phyloP scores from a whole-genome alignment of 805 yeast species.

The Myxozyma neotropica region DNA sequence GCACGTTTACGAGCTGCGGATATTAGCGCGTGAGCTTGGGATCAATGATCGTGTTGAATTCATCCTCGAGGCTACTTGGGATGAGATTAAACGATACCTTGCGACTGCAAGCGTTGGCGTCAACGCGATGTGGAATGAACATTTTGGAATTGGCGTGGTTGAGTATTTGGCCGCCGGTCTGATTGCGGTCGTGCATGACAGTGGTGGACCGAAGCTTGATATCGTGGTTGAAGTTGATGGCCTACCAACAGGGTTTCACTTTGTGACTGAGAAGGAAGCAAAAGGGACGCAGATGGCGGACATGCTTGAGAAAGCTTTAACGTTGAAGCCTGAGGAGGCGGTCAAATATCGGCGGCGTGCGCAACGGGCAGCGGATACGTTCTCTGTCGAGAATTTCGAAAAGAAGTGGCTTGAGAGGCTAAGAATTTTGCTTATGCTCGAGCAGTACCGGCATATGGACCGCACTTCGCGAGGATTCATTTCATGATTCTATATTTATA shows the following conservation, averaged over 20 bases:
- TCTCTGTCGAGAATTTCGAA: conserved; percentile 63
- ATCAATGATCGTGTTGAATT: conserved; percentile 55
- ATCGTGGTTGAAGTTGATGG: conserved; percentile 62
- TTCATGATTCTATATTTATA: conserved; percentile 4
- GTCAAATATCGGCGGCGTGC: conserved; percentile 51
- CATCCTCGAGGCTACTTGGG: conserved; percentile 73
- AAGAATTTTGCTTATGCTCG: conserved; percentile 25
- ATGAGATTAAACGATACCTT: conserved; percentile 58
- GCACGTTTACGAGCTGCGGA: conserved; percentile 55
- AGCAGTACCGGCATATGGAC: conserved; percentile 22
- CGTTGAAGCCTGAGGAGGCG: conserved; percentile 46
- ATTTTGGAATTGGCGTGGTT: conserved; percentile 96
- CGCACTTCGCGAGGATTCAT: conserved; percentile 22
- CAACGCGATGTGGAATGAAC: conserved; percentile 99
- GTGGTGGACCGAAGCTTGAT: conserved; percentile 92
- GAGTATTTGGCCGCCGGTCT: conserved; percentile 86
- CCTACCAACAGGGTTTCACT: conserved; percentile 75
- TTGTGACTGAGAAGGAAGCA: conserved; percentile 64
- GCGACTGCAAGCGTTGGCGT: conserved; percentile 69
- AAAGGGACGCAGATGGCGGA: conserved; percentile 45
- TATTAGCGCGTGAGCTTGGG: conserved; percentile 48
- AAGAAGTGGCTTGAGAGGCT: conserved; percentile 51
- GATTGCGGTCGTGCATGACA: conserved; percentile 87
- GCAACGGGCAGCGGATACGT: conserved; percentile 48
- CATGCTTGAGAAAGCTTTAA: conserved; percentile 51